Base-by-base conservation (phyloP, 768 basidiomycete genomes). In the Hortiboletus flavorubellus region DNA sequence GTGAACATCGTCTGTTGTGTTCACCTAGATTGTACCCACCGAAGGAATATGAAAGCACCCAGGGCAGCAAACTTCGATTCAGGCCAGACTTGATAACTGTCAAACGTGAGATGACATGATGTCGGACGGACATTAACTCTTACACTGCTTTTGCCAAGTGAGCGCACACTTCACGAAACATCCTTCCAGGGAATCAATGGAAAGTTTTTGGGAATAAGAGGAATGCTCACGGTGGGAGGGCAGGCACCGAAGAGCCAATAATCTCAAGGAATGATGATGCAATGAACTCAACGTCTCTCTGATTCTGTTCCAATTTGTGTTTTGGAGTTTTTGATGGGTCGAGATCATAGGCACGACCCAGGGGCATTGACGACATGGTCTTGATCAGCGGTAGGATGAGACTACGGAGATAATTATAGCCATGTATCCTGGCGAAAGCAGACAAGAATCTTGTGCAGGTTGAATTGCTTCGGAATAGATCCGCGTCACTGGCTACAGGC, bases 1-100 rank as follows among this genome's bases (percentile, higher is more conserved):
- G 29, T 51, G 40, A 67, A 18, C 53, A 57, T 38, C 26, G 52
- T 38, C 49, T 23, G 0, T 8, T 11, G 16, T 14, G 23, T 30
- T 21, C n/a, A 21, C 40, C 8, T 40, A 39, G 5, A 11, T 35
- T 49, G 9, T 11, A 62, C 73, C 35, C 62, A 88, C 84, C 94
- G 82, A 41, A 98, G 75, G 67, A 98, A 97, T 56, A 98, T 87
- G 75, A 97, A 93, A 11, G 93, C 91, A 23, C 93, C 92, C 38
- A 91, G 79, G 1, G 91, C 89, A 23, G 89, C 81, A 64, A 86
- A 91, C 67, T 88, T 90, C 5, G 88, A 78, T 47, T 89, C 84
- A 0, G 90, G 89, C 87, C 87, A 91, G 12, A 85, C 76, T 54
- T 81, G 78, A 49, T 79, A 75, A 12, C 91, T 82, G 54, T 56